phyloP scores from a whole-genome alignment of 495 filamentous ascomycete genomes.

The Penicillium herquei region DNA sequence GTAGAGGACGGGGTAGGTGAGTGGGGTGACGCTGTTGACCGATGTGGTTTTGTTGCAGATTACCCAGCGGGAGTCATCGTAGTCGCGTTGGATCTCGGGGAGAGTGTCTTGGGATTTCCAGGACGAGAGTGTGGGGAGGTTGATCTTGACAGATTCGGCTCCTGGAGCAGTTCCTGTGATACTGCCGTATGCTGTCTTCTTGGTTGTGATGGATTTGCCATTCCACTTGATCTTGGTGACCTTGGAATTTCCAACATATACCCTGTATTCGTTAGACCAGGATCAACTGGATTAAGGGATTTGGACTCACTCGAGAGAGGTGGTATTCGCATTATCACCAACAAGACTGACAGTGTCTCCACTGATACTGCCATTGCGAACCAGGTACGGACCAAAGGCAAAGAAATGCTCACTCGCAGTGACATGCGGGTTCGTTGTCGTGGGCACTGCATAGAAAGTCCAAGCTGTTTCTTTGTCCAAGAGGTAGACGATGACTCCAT shows the following conservation, averaged over 20 bases:
- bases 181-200: constrained; percentile 44
- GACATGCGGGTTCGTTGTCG: constrained; percentile 31
- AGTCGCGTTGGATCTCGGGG: constrained; percentile 59
- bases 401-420: constrained; percentile 58
- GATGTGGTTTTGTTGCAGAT: constrained; percentile 52
- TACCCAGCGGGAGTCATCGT: constrained; percentile 65
- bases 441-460: constrained; percentile 51
- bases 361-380: constrained; percentile 54
- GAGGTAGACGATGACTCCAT: constrained; percentile 52
- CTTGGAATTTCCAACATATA: constrained; percentile 49
- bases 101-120: constrained; percentile 69
- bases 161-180: constrained; percentile 49
- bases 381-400: constrained; percentile 60
- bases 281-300: not conserved
- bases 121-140: constrained; percentile 50
- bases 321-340: constrained; percentile 65
- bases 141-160: constrained; percentile 39
- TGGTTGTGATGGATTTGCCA: constrained; percentile 34
- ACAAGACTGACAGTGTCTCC: constrained; percentile 52
- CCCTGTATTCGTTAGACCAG: constrained; percentile 13
- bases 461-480: constrained; percentile 46
- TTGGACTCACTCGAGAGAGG: constrained; percentile 50
- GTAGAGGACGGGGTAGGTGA: constrained; percentile 53
- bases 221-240: constrained; percentile 56
- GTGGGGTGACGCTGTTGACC: constrained; percentile 57